Percentiles rank a stretch among this genome's conserved stretches.
Conservation (phyloP, 306 rosid species). For the Pterocarpus santalinus region DNA sequence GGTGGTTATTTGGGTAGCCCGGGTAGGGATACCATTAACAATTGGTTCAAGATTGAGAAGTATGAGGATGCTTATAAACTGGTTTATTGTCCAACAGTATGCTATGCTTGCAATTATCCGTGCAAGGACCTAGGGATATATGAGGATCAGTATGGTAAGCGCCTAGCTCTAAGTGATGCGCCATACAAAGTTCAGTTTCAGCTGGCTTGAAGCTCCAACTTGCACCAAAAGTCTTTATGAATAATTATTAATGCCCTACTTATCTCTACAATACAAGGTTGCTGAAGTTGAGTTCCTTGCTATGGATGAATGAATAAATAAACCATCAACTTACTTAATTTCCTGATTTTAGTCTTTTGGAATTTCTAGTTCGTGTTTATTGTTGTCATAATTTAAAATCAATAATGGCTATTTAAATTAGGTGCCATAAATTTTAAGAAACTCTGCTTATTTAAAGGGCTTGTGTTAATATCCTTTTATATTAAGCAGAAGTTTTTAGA, state of each 20-base stretch:
- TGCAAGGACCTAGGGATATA: slow-evolving; percentile 53
- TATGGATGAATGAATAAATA: background rate
- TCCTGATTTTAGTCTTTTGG: too few species aligned
- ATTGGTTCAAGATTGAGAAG: slow-evolving; percentile 53
- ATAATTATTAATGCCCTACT: background rate
- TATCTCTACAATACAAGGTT: background rate
- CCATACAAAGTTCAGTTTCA: slow-evolving; percentile 29
- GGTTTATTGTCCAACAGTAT: slow-evolving; percentile 61
- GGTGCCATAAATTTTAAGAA: too few species aligned
- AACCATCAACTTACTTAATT: background rate
- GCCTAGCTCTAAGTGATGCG: slow-evolving; percentile 21
- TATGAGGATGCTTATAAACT: slow-evolving; percentile 50
- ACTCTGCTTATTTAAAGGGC: too few species aligned
- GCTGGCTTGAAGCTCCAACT: background rate
- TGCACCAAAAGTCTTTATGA: background rate
- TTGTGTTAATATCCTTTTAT: too few species aligned
- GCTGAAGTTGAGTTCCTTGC: background rate
- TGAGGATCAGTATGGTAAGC: slow-evolving; percentile 14
- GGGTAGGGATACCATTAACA: slow-evolving; percentile 29
- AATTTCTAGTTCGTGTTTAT: too few species aligned
- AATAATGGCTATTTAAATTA: too few species aligned
- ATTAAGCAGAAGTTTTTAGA: too few species aligned
- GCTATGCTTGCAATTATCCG: slow-evolving; percentile 48
- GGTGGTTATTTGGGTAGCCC: slow-evolving; percentile 52
- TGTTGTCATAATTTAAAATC: too few species aligned